Percentiles rank a stretch among this genome's conserved stretches.
Evolutionary conservation across 305 asterid genomes (phyloP).

Genomic region (Plantago coronopus): DNA sequence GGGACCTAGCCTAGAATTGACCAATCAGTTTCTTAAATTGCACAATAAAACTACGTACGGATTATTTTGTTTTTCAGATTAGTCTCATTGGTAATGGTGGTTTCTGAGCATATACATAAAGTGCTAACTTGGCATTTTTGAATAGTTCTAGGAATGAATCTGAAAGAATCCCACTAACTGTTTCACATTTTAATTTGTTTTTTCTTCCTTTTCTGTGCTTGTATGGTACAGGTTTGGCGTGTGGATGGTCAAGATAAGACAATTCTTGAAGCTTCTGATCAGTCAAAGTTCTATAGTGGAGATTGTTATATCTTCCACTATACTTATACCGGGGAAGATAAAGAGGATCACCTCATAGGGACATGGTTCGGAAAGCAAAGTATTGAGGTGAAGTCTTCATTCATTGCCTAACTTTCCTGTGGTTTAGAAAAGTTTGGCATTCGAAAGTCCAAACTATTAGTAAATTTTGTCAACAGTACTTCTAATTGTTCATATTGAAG

Average conservation of each 20-base stretch:
- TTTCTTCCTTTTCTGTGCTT: slow-evolving; percentile 14
- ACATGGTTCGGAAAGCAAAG: slow-evolving; percentile 98
- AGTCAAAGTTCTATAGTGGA: slow-evolving; percentile 87
- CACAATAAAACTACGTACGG: too few species aligned
- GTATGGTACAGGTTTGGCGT: slow-evolving; percentile 76
- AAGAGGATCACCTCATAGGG: slow-evolving; percentile 85
- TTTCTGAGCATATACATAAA: too few species aligned
- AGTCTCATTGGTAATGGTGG: too few species aligned
- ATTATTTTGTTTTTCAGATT: too few species aligned
- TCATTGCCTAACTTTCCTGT: slow-evolving; percentile 14
- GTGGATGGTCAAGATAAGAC: slow-evolving; percentile 67
- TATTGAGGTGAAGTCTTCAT: slow-evolving; percentile 55
- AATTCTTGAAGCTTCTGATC: slow-evolving; percentile 66
- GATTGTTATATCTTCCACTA: slow-evolving; percentile 92
- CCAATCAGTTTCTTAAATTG: too few species aligned
- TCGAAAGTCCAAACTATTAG: slow-evolving; percentile 8
- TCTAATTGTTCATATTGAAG: too few species aligned
- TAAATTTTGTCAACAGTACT: slow-evolving; percentile 6
- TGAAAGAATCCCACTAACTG: too few species aligned
- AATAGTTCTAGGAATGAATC: too few species aligned
- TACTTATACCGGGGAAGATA: slow-evolving; percentile 81
- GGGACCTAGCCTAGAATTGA: too few species aligned
- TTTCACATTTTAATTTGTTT: background rate
- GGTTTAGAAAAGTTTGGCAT: slow-evolving; percentile 8
- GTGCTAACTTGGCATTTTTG: too few species aligned